Evolutionary conservation across 2,329 filamentous ascomycete genomes (phyloP).

Genomic region (Verticillium dahliae): DNA sequence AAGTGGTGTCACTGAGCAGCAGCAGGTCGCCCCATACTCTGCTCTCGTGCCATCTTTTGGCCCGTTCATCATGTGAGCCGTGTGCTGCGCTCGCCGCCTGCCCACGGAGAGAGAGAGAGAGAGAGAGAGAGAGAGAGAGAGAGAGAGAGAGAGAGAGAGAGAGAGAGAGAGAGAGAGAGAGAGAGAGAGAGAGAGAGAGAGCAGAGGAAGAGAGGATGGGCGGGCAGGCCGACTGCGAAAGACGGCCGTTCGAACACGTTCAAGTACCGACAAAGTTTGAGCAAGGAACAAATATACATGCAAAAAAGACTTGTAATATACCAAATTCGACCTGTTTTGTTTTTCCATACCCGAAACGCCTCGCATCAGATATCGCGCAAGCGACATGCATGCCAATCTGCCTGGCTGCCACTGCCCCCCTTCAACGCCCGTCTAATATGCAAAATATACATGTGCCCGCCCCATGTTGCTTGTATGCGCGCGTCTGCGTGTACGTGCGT

Average conservation of each 20-base stretch:
- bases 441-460: neutral
- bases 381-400: neutral
- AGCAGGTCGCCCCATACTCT: neutral
- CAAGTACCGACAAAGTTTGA: no score
- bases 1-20: neutral
- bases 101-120: neutral
- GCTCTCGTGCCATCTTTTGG: neutral
- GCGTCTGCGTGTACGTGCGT: neutral
- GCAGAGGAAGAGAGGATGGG: neutral
- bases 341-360: neutral
- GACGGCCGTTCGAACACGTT: neutral
- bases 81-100: neutral
- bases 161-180: neutral
- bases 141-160: neutral
- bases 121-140: neutral
- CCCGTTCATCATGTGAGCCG: neutral
- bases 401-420: neutral
- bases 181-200: neutral
- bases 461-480: neutral
- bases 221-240: neutral
- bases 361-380: neutral
- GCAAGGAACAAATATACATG: neutral
- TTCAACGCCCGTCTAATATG: conserved; percentile 2
- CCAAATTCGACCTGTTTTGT: neutral
- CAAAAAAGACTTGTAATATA: neutral